phyloP scores from a whole-genome alignment of 176 grass and related monocot species.

The Lolium rigidum region DNA sequence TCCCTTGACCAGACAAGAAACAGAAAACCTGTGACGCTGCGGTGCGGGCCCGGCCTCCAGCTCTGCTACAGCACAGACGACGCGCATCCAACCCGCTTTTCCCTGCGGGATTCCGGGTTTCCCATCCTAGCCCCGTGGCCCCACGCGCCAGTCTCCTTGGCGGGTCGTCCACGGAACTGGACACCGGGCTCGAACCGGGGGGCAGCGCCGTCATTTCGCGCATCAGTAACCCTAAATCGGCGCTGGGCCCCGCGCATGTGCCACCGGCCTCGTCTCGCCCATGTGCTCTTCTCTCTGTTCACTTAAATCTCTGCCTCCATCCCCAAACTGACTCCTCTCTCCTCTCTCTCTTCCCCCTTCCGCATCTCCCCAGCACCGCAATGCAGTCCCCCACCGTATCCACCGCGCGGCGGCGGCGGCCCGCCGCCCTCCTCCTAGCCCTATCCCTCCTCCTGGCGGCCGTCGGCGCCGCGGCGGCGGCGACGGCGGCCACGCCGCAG shows the following conservation, averaged over 20 bases:
- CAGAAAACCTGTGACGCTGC: slow-evolving; percentile 20
- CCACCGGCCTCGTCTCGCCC: slow-evolving; percentile 34
- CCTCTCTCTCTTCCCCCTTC: not conserved
- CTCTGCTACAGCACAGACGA: slow-evolving; percentile 36
- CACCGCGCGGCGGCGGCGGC: slow-evolving; percentile 25
- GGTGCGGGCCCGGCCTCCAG: not conserved
- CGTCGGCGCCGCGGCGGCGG: not conserved
- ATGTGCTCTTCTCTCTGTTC: slow-evolving; percentile 54
- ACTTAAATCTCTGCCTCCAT: slow-evolving; percentile 37
- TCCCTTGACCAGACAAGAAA: not conserved
- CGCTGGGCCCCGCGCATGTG: slow-evolving; percentile 56
- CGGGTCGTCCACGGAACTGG: too few relatives aligned
- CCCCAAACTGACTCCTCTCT: slow-evolving; percentile 21
- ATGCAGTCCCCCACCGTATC: slow-evolving; percentile 39
- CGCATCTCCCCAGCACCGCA: not conserved
- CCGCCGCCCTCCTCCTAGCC: not conserved
- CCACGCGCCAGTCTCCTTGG: not conserved
- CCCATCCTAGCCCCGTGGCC: slow-evolving; percentile 2
- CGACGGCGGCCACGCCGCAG: slow-evolving; percentile 20
- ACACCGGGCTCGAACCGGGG: too few relatives aligned
- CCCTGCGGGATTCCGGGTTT: not conserved
- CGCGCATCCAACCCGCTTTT: slow-evolving; percentile 33
- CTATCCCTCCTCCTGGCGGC: slow-evolving; percentile 10
- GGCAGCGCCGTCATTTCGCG: slow-evolving; percentile 29
- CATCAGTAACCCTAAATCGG: slow-evolving; percentile 30